Evolutionary conservation across 352 stramenopile species (phyloP), one percentile per base, ranked within the genome.

Genomic region (Phytophthora quininea): DNA sequence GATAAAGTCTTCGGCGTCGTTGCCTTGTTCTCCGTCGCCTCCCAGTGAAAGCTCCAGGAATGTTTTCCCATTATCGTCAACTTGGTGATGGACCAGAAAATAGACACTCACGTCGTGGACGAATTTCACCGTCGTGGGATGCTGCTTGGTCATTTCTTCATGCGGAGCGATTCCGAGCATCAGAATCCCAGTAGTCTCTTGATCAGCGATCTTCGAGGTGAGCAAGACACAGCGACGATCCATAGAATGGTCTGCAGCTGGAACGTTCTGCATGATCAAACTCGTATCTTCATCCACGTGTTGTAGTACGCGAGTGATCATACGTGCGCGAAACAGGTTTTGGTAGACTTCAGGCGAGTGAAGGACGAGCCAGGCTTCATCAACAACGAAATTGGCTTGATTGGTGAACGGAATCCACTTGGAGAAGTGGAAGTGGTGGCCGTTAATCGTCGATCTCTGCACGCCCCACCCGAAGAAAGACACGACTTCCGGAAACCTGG

Each of bases 341-440:
- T 60, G 64, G 33, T 79, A 82, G 19, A 64, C 37, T 27, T 66
- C 50, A 4, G 60, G 61, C 6, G 69, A 67, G 59, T 77, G 66
- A 54, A 79, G 62, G 38, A 74, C 54, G 2, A 45, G 32, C 71
- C 74, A 82, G 6, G 67, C 76, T 35, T 72, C 33, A 38, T 59
- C 35, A 4, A 58, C 40, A 24, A 82, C 58, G 3, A 58, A 45
- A 9, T 70, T 3, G 1, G 50, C 43, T 38, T 64, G 6, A 1
- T 64, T 51, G 32, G 19, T 40, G 35, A 38, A 63, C n/a, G 57
- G 14, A 14, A 77, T 51, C 19, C 57, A 57, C 53, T 80, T 79
- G 11, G 62, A 73, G 10, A 82, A 76, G 52, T 80, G 74, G 49
- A 78, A 82, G 33, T 74, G 68, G 37, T 67, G 60, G 7, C 63